These are phyloP conservation scores for Dactylella cylindrospora DNA, from an alignment of 2,329 filamentous ascomycete genomes.

Conservation along the genomic window DNA sequence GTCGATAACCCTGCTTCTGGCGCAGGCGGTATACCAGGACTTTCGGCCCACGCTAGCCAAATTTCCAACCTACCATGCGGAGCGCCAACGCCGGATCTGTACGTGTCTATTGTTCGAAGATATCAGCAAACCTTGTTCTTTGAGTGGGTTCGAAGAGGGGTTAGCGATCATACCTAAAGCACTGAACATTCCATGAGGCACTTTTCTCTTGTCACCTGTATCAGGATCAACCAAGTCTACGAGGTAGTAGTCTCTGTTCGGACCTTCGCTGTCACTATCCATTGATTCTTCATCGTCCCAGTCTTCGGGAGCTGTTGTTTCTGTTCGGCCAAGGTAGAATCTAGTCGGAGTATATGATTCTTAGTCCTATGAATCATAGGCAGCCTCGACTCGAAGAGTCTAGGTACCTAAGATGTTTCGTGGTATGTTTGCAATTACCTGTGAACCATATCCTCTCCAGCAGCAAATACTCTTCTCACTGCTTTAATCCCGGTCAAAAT, in stretches of 20 bases:
- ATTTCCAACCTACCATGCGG: conserved; percentile 34
- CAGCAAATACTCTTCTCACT: conserved; percentile 42
- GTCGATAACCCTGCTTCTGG: no score
- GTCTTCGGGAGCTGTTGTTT: conserved; percentile 2
- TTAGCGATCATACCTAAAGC: conserved; percentile 1
- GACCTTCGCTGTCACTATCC: conserved; percentile 2
- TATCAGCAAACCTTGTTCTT: neutral
- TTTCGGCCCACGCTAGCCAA: no score
- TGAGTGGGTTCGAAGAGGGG: neutral
- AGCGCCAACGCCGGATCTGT: conserved; percentile 21
- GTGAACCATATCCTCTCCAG: conserved; percentile 45
- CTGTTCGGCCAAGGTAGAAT: conserved; percentile 36
- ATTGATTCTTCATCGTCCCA: conserved; percentile 23
- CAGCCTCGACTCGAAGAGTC: conserved; percentile 2
- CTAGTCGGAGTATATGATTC: no score
- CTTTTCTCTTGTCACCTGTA: conserved; percentile 9
- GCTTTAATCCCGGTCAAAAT: conserved; percentile 38
- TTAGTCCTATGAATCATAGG: neutral
- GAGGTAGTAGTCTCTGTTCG: conserved; percentile 4
- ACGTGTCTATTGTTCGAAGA: conserved; percentile 10
- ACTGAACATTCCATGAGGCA: conserved; percentile 19
- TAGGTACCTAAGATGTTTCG: no score
- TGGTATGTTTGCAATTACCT: no score
- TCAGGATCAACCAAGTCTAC: conserved; percentile 18
- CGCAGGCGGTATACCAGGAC: no score